Evolutionary conservation across 345 rosid species (phyloP), one percentile per base, ranked within the genome.

Genomic region (Rhizophora apiculata): DNA sequence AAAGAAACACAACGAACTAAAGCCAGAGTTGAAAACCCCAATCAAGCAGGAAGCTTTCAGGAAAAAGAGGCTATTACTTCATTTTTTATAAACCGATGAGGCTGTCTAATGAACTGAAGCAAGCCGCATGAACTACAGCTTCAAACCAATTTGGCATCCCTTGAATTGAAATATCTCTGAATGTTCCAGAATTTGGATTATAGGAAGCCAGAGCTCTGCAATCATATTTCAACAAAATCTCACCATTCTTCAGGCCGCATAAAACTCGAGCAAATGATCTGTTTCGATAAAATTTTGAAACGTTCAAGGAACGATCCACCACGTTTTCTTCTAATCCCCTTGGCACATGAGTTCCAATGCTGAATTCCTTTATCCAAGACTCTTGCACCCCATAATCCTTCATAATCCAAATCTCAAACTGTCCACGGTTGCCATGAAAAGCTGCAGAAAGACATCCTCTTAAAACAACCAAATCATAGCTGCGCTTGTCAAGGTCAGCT

Each of bases 141-240:
- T 64, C 60, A 68, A 78, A 83, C 69, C 65, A 72, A 16, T 60
- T 58, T 5, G 80, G 80, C 80, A 78, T 34, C 6, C 79, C 74
- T 20, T 30, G 76, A 27, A 67, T 26, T 24, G 10, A 10, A 32
- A 76, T 53, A 64, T 74, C 82, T 48, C 63, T 62, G 4, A 68
- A 77, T 30, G 53, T 61, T 39, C 65, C 71, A n/a, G 6, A 10
- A 26, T 48, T 62, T 0, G 62, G 75, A 22, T 74, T 74, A 64
- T 69, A 81, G 39, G 34, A 67, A 39, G 69, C 79, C 13, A 81
- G 67, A 34, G 58, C 57, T 46, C 72, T 67, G 30, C 75, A 6
- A 20, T 27, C 34, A 8, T 79, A 69, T 60, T 71, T 75, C 63
- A 74, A 27, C 61, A 76, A 26, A 22, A 77, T 55, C 62, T 75